Conservation (phyloP, 345 rosid species). For the Eutrema japonicum region DNA sequence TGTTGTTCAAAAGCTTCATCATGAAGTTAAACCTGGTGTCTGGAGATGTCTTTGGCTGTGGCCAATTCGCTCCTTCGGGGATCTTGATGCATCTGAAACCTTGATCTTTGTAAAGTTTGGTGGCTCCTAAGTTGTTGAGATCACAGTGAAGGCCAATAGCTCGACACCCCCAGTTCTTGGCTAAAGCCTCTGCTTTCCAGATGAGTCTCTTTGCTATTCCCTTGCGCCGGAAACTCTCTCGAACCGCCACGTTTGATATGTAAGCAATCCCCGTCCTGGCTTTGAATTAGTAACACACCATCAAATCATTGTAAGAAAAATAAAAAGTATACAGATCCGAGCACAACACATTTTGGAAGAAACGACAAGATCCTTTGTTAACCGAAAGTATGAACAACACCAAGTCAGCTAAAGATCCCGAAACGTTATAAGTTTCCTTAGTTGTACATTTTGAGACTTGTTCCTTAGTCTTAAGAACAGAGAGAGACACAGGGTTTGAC, state of each 20-base stretch:
- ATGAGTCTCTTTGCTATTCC: slow-evolving; percentile 86
- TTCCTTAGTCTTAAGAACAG: not conserved
- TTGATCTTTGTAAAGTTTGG: slow-evolving; percentile 71
- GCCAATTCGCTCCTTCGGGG: slow-evolving; percentile 88
- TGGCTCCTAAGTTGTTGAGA: slow-evolving; percentile 68
- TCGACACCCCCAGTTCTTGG: slow-evolving; percentile 85
- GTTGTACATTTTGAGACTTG: slow-evolving; percentile 8
- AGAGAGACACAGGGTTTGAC: not conserved
- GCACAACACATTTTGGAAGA: not conserved
- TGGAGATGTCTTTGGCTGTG: slow-evolving; percentile 69
- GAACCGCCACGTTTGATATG: slow-evolving; percentile 88
- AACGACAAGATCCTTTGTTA: not conserved
- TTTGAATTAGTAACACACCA: slow-evolving; percentile 7
- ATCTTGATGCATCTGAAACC: slow-evolving; percentile 74
- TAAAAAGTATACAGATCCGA: not conserved
- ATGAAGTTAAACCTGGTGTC: slow-evolving; percentile 73
- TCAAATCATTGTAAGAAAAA: slow-evolving; percentile 6
- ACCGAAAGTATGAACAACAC: not conserved
- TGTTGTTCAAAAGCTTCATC: slow-evolving; percentile 81
- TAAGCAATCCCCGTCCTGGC: slow-evolving; percentile 91
- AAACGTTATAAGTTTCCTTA: not conserved
- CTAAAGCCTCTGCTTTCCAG: slow-evolving; percentile 84
- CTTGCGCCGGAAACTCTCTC: slow-evolving; percentile 72
- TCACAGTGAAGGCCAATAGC: slow-evolving; percentile 88
- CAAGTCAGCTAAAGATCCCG: not conserved